Evolutionary conservation across 1,139 yeast genomes (phyloP).

Genomic region (Sporopachydermia cereana): DNA sequence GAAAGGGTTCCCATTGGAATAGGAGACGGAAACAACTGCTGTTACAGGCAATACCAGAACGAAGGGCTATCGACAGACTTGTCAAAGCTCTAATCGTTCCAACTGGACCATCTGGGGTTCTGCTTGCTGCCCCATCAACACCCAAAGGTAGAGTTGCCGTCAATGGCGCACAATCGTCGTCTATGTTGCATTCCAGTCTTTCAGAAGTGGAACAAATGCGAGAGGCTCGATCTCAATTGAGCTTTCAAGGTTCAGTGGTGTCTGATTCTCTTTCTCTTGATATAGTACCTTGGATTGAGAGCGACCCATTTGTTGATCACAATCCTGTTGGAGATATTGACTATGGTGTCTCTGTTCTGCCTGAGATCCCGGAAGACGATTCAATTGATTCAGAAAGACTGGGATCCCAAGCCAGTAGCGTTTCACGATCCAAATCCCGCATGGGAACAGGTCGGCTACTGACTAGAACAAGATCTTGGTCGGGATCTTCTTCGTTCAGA

Average conservation of each 20-base stretch:
- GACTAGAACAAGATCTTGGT: background rate
- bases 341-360: background rate
- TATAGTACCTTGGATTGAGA: background rate
- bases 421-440: background rate
- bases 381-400: background rate
- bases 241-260: slow-evolving; percentile 4
- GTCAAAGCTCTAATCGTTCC: too few species aligned
- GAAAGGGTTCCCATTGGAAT: background rate
- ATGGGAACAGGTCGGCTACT: too few species aligned
- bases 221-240: background rate
- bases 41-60: too few species aligned
- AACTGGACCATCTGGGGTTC: too few species aligned
- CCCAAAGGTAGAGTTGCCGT: too few species aligned
- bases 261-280: background rate
- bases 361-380: slow-evolving; percentile 1
- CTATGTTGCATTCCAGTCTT: slow-evolving; percentile 2
- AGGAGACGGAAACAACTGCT: background rate
- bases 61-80: too few species aligned
- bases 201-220: slow-evolving; percentile 3
- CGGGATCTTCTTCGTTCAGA: background rate
- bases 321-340: background rate
- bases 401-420: background rate
- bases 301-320: background rate
- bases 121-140: too few species aligned
- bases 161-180: too few species aligned